A percentile compares a stretch with the other conserved stretches of the same genome.
These are phyloP conservation scores for Pachysandra terminalis DNA, from an alignment of 164 flowering plant species.

Conservation along the genomic window DNA sequence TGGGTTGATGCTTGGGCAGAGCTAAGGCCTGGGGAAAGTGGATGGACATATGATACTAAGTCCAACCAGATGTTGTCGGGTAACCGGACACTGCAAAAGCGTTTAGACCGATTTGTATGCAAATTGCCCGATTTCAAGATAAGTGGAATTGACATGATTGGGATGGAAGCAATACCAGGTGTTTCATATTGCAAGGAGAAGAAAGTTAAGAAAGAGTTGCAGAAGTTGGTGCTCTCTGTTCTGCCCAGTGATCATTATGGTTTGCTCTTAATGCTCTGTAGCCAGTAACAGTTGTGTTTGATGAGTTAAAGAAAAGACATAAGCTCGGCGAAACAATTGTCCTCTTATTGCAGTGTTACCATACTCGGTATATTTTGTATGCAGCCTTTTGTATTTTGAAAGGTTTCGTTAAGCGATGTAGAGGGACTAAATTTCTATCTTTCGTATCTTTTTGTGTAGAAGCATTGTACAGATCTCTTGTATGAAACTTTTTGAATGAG, in stretches of 20 bases:
- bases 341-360: not conserved
- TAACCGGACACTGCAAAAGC: constrained; percentile 69
- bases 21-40: constrained; percentile 67
- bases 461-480: not conserved
- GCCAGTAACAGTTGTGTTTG: not conserved
- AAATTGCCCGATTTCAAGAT: constrained; percentile 57
- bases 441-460: not conserved
- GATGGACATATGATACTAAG: constrained; percentile 94
- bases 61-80: constrained; percentile 81
- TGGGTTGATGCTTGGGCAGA: constrained; percentile 88
- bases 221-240: constrained; percentile 72
- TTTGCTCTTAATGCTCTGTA: constrained; percentile 57
- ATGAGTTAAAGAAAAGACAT: not conserved
- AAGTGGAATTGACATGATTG: constrained; percentile 64
- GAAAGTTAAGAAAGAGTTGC: constrained; percentile 49
- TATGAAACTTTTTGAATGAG: not conserved
- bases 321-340: not conserved
- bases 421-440: not conserved
- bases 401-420: not conserved
- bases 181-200: constrained; percentile 71
- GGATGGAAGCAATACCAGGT: constrained; percentile 75
- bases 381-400: no score
- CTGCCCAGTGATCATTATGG: constrained; percentile 98
- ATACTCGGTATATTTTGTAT: not conserved
- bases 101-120: constrained; percentile 76